Base-by-base conservation (phyloP, 352 stramenopile species). In the Thalassiosira hispida region DNA sequence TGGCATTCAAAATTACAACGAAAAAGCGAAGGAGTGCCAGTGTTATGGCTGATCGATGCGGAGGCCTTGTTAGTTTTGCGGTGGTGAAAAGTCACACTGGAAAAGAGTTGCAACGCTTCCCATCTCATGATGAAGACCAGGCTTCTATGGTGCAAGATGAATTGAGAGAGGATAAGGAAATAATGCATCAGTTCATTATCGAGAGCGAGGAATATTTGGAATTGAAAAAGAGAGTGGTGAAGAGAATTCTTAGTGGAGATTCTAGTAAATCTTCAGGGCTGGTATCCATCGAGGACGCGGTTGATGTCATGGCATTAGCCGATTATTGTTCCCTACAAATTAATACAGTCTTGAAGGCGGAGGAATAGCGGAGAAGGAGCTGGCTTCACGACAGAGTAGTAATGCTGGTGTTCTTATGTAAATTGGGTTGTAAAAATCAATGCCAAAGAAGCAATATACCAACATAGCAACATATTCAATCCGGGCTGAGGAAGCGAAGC, bases 191-290 rank as follows among this genome's bases (percentile, higher is more conserved):
- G 67, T 92, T 94, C 62, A 86, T 87, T 25, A 72, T 86, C 33
- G 84, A 94, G 55, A 74, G 77, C 59, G 76, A 87, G 0, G 88
- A 94, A 76, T 94, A 92, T 69, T 72, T 90, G 52, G 75, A 75
- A 73, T 71, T 94, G 29, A 94, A 94, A 56, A 66, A 71, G 9
- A 64, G 77, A 35, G 79, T 92, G 0, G 74, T 91, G 14, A 47
- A 85, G 16, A 62, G 60, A 38, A 79, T 81, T 29, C 44, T 90
- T 31, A 53, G 18, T 46, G 44, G 20, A 73, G 69, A 83, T 31
- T 55, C 59, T 35, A 74, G 27, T 1, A 64, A 62, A 6, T 59
- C 77, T 22, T 46, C 74, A 27, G 82, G 79, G 51, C 71, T 94
- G 9, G 84, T 87, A 18, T 84, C 72, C 25, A 91, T 94, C 73